Evolutionary conservation across 257 asterid genomes (phyloP), one percentile per base, ranked within the genome.

Genomic region (Ilex asprella): DNA sequence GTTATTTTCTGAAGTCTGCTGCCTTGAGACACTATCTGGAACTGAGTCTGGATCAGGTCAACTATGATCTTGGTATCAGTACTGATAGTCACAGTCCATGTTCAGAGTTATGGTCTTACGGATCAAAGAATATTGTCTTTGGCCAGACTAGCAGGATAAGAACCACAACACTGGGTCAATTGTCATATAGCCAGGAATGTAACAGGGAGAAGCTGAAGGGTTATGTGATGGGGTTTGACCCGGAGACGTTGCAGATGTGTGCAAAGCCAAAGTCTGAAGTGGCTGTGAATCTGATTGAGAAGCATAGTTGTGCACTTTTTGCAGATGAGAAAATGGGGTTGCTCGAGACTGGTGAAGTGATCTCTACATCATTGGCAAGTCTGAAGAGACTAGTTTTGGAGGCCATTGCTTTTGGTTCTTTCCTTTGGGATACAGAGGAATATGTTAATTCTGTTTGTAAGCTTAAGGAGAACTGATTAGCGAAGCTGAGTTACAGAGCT

Each of bases 321-420:
- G 90, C 83, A 15, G 93, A 80, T 9, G 79, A 62, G 75, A 70
- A 70, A 43, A 77, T 69, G 0, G 81, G 84, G 59, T 31, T 68
- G 63, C 54, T 73, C 2, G 89, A 74, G 59, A 69, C 27, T 0
- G 69, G 75, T 7, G 92, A 84, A 31, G 67, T 66, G 14, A 79
- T 92, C 61, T 74, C 60, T 14, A 83, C 91, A 6, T 92, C 99
- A 9, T 82, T 77, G 44, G 96, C 88, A 3, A 86, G 91, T 56
- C 59, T 93, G 64, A 93, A 85, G 88, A 87, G 97, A 70, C 73
- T 85, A 58, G 83, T 84, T 49, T 70, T 89, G 56, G 99, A 89
- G 77, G 99, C 82, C 32, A 81, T 89, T 59, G 99, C 94, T 13
- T 93, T 93, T 51, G 97, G 97, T 32, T 82, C 79, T 9, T 93